Percentiles rank a stretch among this genome's conserved stretches.
phyloP scores from a whole-genome alignment of 768 basidiomycete genomes.

The Mycena latifolia region DNA sequence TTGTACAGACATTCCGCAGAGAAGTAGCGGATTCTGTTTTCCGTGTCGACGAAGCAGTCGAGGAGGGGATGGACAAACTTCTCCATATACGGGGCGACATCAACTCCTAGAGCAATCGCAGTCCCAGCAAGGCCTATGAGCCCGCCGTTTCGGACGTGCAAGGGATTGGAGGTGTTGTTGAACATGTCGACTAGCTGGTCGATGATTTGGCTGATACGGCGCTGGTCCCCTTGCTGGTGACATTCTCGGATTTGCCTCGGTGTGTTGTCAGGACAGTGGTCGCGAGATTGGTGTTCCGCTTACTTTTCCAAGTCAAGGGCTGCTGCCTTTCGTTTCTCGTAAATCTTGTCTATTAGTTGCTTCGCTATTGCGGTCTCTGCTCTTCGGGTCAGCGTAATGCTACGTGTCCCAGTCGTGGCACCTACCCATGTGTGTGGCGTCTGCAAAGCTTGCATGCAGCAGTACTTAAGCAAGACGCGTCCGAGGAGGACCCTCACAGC shows the following conservation, averaged over 20 bases:
- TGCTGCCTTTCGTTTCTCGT: slow-evolving; percentile 96
- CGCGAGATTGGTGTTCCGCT: slow-evolving; percentile 29
- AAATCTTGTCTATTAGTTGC: slow-evolving; percentile 92
- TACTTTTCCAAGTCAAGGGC: slow-evolving; percentile 97
- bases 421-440: slow-evolving; percentile 43
- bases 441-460: slow-evolving; percentile 14
- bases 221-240: slow-evolving; percentile 83
- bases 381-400: slow-evolving; percentile 16
- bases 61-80: slow-evolving; percentile 92
- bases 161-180: slow-evolving; percentile 81
- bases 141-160: slow-evolving; percentile 94
- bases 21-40: slow-evolving; percentile 96
- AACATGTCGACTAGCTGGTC: slow-evolving; percentile 97
- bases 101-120: slow-evolving; percentile 95
- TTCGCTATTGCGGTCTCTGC: slow-evolving; percentile 81
- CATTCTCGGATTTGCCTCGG: slow-evolving; percentile 88
- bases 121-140: slow-evolving; percentile 96
- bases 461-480: slow-evolving; percentile 6
- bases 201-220: slow-evolving; percentile 87
- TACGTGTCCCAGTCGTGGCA: not conserved
- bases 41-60: slow-evolving; percentile 92
- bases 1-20: slow-evolving; percentile 99
- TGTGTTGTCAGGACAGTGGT: slow-evolving; percentile 5
- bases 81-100: slow-evolving; percentile 94
- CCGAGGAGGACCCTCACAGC: slow-evolving; percentile 2